Conservation (phyloP, 306 rosid genomes). For the apple (Malus domestica) region DNA sequence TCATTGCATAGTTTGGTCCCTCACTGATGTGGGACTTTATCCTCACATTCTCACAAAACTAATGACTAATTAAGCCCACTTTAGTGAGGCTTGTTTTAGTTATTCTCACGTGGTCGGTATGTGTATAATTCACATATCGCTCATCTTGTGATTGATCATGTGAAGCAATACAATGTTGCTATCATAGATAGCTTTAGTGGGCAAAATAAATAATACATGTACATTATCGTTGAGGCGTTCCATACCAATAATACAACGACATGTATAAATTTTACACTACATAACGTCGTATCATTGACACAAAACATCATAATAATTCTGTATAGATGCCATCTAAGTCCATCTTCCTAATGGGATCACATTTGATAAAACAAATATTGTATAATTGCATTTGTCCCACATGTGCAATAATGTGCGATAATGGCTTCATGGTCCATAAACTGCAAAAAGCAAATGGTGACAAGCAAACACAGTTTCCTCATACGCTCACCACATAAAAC, state of each 20-base stretch:
- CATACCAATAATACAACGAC: too few relatives aligned
- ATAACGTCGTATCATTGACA: too few relatives aligned
- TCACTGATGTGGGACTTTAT: too few relatives aligned
- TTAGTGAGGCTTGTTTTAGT: too few relatives aligned
- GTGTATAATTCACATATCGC: too few relatives aligned
- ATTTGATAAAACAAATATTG: background rate
- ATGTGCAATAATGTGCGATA: slow-evolving; percentile 6
- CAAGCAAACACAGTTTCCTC: background rate
- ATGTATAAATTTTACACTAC: too few relatives aligned
- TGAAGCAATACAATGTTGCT: background rate
- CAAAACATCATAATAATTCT: too few relatives aligned
- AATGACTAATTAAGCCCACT: too few relatives aligned
- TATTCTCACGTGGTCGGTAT: background rate
- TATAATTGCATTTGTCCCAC: slow-evolving; percentile 1
- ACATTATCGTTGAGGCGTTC: rapidly evolving
- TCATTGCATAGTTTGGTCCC: too few relatives aligned
- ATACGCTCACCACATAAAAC: slow-evolving; percentile 1
- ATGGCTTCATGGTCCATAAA: slow-evolving; percentile 20
- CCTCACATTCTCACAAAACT: too few relatives aligned
- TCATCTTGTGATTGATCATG: too few relatives aligned
- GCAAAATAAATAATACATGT: too few relatives aligned
- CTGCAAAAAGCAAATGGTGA: background rate
- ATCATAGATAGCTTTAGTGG: background rate
- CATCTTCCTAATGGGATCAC: background rate
- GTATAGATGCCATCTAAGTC: background rate